A percentile compares a stretch with the other conserved stretches of the same genome.
phyloP scores from a whole-genome alignment of 108 stramenopile genomes.

The Cyclotella kingstonii region DNA sequence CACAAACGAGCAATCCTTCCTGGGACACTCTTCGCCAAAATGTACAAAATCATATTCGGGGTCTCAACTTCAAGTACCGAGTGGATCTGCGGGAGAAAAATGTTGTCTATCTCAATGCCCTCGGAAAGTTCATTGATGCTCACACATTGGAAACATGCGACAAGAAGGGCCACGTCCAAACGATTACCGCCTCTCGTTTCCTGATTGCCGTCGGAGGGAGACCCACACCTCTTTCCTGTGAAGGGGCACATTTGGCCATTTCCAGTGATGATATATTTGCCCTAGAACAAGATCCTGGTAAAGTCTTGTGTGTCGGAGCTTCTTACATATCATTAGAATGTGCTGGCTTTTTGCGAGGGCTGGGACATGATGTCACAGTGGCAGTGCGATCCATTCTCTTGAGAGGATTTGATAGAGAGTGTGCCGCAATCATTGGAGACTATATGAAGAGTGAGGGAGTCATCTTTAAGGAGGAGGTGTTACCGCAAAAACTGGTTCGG shows the following conservation, averaged over 20 bases:
- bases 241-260: conserved; percentile 93
- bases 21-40: conserved; percentile 81
- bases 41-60: conserved; percentile 95
- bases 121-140: conserved; percentile 81
- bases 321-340: conserved; percentile 98
- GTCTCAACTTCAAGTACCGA: conserved; percentile 96
- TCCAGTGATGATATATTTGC: conserved; percentile 95
- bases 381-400: conserved; percentile 95
- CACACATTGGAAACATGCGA: conserved; percentile 85
- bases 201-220: conserved; percentile 96
- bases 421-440: conserved; percentile 79
- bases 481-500: conserved; percentile 82
- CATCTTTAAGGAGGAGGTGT: conserved; percentile 75
- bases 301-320: conserved; percentile 95
- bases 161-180: conserved; percentile 73
- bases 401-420: conserved; percentile 97
- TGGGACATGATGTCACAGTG: conserved; percentile 91
- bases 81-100: conserved; percentile 92
- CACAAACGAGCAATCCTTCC: conserved; percentile 14
- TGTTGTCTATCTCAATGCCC: conserved; percentile 89
- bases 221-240: conserved; percentile 79
- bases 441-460: conserved; percentile 88
- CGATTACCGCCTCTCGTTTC: conserved; percentile 80
- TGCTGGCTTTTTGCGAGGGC: conserved; percentile 93
- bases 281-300: conserved; percentile 86